Percentiles rank a stretch among this genome's conserved stretches.
These are phyloP conservation scores for Canavalia ensiformis DNA, from an alignment of 306 rosid genomes.

Conservation along the genomic window DNA sequence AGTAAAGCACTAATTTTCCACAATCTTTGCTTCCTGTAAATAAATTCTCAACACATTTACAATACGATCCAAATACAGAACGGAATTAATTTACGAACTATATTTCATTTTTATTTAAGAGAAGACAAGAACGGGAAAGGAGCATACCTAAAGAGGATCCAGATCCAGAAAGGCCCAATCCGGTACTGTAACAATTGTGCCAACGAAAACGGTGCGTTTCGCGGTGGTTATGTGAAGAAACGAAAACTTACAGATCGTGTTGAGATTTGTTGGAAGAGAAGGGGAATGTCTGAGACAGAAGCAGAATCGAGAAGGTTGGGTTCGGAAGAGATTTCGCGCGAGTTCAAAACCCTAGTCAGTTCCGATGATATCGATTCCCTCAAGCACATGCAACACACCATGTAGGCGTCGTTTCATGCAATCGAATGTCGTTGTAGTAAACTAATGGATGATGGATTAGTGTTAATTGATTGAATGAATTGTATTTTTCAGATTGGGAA, in stretches of 20 bases:
- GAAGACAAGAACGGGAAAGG: too few species aligned
- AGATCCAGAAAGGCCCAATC: too few species aligned
- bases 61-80: too few species aligned
- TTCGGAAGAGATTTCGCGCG: slow-evolving; percentile 68
- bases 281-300: slow-evolving; percentile 47
- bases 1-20: too few species aligned
- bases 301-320: slow-evolving; percentile 59
- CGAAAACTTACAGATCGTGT: background rate
- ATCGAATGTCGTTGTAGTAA: background rate
- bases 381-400: slow-evolving; percentile 75
- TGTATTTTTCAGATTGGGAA: slow-evolving; percentile 75
- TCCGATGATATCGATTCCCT: slow-evolving; percentile 75
- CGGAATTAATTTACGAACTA: too few species aligned
- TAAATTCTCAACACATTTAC: too few species aligned
- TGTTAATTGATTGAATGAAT: background rate
- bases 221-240: background rate
- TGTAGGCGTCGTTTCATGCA: slow-evolving; percentile 46
- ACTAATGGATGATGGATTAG: background rate
- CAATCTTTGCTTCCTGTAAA: too few species aligned
- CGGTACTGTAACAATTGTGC: background rate
- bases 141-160: too few species aligned
- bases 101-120: too few species aligned
- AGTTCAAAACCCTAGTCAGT: slow-evolving; percentile 80
- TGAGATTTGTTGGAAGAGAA: slow-evolving; percentile 37
- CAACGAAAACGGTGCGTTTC: background rate